Evolutionary conservation across 2,329 filamentous ascomycete species (phyloP).

Genomic region (Xylaria multiplex): DNA sequence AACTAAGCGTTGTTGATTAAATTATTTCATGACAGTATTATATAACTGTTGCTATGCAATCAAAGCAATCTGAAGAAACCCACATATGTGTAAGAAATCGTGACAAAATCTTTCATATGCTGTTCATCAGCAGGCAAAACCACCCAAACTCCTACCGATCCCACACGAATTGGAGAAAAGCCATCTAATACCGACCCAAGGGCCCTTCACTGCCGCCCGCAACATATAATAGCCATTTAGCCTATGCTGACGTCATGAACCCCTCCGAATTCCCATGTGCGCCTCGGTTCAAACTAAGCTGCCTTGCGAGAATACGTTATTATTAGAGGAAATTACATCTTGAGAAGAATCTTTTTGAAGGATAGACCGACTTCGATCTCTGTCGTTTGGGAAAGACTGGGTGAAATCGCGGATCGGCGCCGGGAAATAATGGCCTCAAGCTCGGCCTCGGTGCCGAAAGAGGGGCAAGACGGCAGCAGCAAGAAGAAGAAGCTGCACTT

Average conservation of each 20-base stretch:
- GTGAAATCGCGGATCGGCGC: background rate
- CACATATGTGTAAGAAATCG: too few relatives aligned
- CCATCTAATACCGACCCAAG: too few relatives aligned
- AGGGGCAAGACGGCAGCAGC: conserved; percentile 21
- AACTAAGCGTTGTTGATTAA: too few relatives aligned
- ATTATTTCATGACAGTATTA: too few relatives aligned
- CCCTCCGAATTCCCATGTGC: conserved; percentile 7
- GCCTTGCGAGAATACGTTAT: background rate
- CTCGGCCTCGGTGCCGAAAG: conserved; percentile 15
- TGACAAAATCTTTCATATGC: too few relatives aligned
- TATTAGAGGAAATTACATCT: too few relatives aligned
- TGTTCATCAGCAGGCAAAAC: too few relatives aligned
- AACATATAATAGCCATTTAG: conserved; percentile 18
- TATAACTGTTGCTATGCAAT: too few relatives aligned
- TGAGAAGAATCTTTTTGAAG: background rate
- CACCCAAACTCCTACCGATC: too few relatives aligned
- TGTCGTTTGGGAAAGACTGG: background rate
- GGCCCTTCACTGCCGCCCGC: background rate
- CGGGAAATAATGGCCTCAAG: conserved; percentile 32
- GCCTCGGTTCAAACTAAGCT: background rate
- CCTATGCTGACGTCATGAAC: conserved; percentile 31
- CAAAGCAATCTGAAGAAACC: too few relatives aligned
- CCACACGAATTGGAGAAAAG: too few relatives aligned
- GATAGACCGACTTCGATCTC: background rate
- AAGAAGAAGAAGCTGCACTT: conserved; percentile 42